Conservation (phyloP, 345 rosid species). For the Lumnitzera racemosa region DNA sequence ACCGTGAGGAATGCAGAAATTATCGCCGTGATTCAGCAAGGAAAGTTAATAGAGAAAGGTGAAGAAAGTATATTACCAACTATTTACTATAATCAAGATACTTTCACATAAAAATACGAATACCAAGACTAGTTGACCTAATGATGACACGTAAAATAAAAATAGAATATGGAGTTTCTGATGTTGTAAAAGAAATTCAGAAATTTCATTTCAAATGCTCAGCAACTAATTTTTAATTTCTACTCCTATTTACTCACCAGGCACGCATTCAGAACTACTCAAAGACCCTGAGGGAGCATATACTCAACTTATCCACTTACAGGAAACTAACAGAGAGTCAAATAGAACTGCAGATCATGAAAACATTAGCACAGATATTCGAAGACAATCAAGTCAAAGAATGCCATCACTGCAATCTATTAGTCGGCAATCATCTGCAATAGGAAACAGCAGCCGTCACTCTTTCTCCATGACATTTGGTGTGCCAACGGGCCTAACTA, state of each 20-base stretch:
- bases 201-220: too few relatives aligned
- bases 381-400: constrained; percentile 27
- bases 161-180: too few relatives aligned
- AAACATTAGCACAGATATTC: neutral
- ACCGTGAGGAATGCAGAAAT: constrained; percentile 62
- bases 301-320: constrained; percentile 63
- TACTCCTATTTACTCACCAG: constrained; percentile 16
- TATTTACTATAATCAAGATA: neutral
- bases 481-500: constrained; percentile 34
- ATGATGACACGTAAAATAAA: too few relatives aligned
- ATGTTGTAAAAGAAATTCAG: too few relatives aligned
- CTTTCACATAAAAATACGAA: neutral
- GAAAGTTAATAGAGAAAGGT: constrained; percentile 84
- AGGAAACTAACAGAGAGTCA: constrained; percentile 41
- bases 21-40: constrained; percentile 73
- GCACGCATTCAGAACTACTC: constrained; percentile 56
- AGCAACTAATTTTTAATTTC: too few relatives aligned
- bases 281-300: constrained; percentile 70
- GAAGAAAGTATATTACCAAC: neutral
- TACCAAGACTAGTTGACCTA: neutral
- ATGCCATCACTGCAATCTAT: constrained; percentile 33
- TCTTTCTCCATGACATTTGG: constrained; percentile 55
- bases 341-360: constrained; percentile 32
- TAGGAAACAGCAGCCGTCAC: constrained; percentile 47
- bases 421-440: constrained; percentile 48